Conservation (phyloP, 805 yeast genomes). For the Yamadazyma tumulicola region DNA sequence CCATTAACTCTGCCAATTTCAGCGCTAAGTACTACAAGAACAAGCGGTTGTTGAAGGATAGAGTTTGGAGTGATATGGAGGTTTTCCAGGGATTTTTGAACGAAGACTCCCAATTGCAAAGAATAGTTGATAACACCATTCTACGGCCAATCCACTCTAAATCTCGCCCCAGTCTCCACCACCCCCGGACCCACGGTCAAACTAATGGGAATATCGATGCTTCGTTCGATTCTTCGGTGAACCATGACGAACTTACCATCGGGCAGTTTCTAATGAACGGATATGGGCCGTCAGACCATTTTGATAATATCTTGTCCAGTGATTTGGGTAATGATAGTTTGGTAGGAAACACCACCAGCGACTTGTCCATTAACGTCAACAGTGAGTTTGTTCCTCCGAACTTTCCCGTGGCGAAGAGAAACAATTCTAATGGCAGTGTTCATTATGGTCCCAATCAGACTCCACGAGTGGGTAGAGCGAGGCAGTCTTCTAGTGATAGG, state of each 20-base stretch:
- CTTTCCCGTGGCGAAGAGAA: conserved; percentile 10
- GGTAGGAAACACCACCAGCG: conserved; percentile 24
- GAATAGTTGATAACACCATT: conserved; percentile 28
- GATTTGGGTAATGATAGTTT: conserved; percentile 23
- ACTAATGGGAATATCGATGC: conserved; percentile 20
- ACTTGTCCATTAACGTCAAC: conserved; percentile 29
- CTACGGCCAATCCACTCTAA: conserved; percentile 21
- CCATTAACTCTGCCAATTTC: conserved; percentile 31
- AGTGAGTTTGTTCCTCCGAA: conserved; percentile 23
- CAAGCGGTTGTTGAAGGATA: conserved; percentile 24
- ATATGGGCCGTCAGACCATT: conserved; percentile 9
- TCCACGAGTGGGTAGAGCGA: conserved; percentile 32
- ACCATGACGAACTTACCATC: conserved; percentile 19
- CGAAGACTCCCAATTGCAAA: conserved; percentile 14
- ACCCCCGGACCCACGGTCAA: not conserved
- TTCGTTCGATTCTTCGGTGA: conserved; percentile 9
- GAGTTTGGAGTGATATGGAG: conserved; percentile 34
- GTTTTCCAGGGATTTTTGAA: conserved; percentile 24
- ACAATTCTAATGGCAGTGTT: conserved; percentile 15
- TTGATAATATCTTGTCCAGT: conserved; percentile 13
- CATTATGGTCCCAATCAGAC: conserved; percentile 23
- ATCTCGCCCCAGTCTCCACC: too few relatives aligned
- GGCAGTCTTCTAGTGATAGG: conserved; percentile 38
- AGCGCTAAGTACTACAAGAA: conserved; percentile 40
- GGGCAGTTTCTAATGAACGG: conserved; percentile 26